These are phyloP conservation scores for Hyphodiscus sp. DNA, from an alignment of 2,329 filamentous ascomycete species.

Conservation along the genomic window DNA sequence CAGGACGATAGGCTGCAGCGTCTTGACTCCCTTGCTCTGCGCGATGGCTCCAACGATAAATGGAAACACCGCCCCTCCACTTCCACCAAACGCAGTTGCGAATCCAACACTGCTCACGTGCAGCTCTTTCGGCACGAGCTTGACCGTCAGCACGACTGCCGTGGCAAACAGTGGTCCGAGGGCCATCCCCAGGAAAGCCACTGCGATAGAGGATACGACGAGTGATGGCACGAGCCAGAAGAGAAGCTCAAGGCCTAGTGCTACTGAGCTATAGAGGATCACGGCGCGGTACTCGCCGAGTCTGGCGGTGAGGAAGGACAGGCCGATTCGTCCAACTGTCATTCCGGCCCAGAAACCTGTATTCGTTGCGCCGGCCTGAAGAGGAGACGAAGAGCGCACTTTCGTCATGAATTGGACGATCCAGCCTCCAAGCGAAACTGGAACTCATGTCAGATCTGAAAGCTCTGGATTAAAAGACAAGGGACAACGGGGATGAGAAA, in stretches of 20 bases:
- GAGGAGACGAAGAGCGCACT: constrained; percentile 61
- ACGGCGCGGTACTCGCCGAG: constrained; percentile 66
- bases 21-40: constrained; percentile 46
- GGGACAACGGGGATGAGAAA: background rate
- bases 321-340: constrained; percentile 62
- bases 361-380: constrained; percentile 67
- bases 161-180: constrained; percentile 74
- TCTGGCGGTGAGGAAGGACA: constrained; percentile 70
- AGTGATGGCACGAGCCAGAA: constrained; percentile 81
- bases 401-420: constrained; percentile 83
- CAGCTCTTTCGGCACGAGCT: constrained; percentile 63
- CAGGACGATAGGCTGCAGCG: constrained; percentile 50
- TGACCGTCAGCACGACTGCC: constrained; percentile 66
- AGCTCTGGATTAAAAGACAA: background rate
- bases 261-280: constrained; percentile 54
- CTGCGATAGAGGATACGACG: constrained; percentile 64
- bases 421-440: constrained; percentile 69
- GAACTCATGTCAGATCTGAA: constrained; percentile 42
- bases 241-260: constrained; percentile 60
- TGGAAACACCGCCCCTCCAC: constrained; percentile 61
- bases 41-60: constrained; percentile 65
- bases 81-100: constrained; percentile 68
- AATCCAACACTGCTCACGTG: constrained; percentile 81
- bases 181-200: constrained; percentile 70
- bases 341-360: constrained; percentile 83